Percentiles rank a stretch among this genome's conserved stretches.
Conservation (phyloP, 2,329 filamentous ascomycete species). For the Apiospora kogelbergensis region DNA sequence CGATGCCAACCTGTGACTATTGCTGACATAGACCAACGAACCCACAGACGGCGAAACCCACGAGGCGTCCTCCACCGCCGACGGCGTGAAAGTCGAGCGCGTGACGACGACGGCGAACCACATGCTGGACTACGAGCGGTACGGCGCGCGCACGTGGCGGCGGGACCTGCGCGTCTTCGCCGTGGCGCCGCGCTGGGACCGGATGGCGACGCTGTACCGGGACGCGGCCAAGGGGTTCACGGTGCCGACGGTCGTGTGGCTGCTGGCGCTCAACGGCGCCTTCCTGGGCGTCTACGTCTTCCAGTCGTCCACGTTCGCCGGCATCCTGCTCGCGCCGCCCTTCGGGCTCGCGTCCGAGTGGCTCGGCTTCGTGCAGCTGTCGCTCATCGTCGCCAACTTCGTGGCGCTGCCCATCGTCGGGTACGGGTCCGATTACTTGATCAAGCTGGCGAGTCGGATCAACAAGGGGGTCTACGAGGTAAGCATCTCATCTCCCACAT, state of each 20-base stretch:
- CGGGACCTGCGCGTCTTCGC: conserved; percentile 24
- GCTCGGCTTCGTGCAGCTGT: conserved; percentile 21
- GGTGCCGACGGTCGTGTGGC: conserved; percentile 22
- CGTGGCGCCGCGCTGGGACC: conserved; percentile 18
- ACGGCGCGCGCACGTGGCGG: conserved; percentile 18
- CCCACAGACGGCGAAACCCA: conserved; percentile 9
- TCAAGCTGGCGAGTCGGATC: conserved; percentile 10
- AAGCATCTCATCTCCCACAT: neutral
- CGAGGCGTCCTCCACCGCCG: neutral
- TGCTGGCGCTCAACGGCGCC: conserved; percentile 24
- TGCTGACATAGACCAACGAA: too few species aligned
- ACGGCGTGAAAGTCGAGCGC: conserved; percentile 9
- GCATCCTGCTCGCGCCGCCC: conserved; percentile 20
- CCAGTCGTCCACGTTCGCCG: conserved; percentile 22
- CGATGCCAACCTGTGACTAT: too few species aligned
- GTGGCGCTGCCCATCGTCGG: conserved; percentile 21
- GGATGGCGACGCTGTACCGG: conserved; percentile 18
- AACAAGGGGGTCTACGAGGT: conserved; percentile 8
- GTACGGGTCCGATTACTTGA: conserved; percentile 21
- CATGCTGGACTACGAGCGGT: conserved; percentile 13
- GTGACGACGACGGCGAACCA: conserved; percentile 16
- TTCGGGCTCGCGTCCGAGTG: conserved; percentile 17
- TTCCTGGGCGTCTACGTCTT: conserved; percentile 26
- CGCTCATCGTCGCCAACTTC: conserved; percentile 21
- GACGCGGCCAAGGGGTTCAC: conserved; percentile 17